Evolutionary conservation across 352 stramenopile species (phyloP), one percentile per base, ranked within the genome.

Genomic region (Stephanocyclus meneghinianus): DNA sequence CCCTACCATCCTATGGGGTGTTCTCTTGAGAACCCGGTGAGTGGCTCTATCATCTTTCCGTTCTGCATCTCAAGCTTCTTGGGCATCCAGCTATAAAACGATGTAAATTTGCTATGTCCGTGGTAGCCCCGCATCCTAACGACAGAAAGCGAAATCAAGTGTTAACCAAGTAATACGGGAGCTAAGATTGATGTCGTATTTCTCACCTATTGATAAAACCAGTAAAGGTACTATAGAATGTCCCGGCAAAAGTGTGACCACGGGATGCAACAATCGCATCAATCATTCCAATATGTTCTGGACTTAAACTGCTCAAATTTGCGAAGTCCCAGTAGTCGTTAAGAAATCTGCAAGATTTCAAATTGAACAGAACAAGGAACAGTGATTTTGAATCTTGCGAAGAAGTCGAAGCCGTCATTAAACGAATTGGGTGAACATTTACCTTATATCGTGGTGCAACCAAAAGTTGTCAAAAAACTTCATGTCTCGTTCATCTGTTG

Each of bases 171-270:
- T 53, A 21, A 21, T 16, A n/a, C 11, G n/a, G 13, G 26, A 26
- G 15, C 16, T 35, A 29, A 35, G 9, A 60, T 16, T 30, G 26
- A 32, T 60, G 51, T 5, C 29, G 9, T 30, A 8, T 35, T 60
- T 37, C n/a, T 60, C 26, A 64, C 37, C 59, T 57, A 50, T 71
- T 85, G 26, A 94, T 94, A 67, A 89, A 94, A 35, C 84, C 87
- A 30, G 76, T 85, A 70, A 94, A 94, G 30, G 90, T 94, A 32
- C 68, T 87, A 42, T 89, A 91, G 73, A 84, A 94, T 7, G 87
- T 94, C 35, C 80, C 80, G 13, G 45, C 68, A 45, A 87, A 87
- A 45, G 56, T 66, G 60, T 69, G 55, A 29, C 80, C 80, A 44
- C 80, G 61, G 30, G 70, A 81, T 26, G 80, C 80, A 60, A 87